Conservation (phyloP, 768 basidiomycete genomes). For the Lactarius hatsudake region DNA sequence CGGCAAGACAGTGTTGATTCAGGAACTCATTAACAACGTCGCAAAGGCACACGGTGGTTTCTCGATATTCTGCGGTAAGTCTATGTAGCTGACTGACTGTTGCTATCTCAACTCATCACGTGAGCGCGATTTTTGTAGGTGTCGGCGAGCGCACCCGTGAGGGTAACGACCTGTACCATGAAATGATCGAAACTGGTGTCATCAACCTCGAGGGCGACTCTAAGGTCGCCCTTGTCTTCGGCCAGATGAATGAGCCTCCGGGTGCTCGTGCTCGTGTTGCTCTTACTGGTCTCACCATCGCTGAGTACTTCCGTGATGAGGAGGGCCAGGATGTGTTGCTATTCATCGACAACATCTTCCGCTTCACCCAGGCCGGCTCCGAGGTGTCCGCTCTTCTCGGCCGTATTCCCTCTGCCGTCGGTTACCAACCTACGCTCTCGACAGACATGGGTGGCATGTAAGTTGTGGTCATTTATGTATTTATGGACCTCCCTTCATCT, state of each 20-base stretch:
- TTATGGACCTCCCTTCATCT: slow-evolving; percentile 19
- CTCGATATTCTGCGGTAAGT: slow-evolving; percentile 93
- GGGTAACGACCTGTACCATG: slow-evolving; percentile 99
- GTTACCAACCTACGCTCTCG: slow-evolving; percentile 99
- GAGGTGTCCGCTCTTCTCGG: slow-evolving; percentile 99
- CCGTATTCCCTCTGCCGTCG: slow-evolving; percentile 99
- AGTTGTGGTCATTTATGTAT: slow-evolving; percentile 33
- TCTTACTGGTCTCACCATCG: slow-evolving; percentile 97
- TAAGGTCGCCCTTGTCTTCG: slow-evolving; percentile 99
- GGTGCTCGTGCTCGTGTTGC: slow-evolving; percentile 99
- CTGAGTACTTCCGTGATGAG: slow-evolving; percentile 99
- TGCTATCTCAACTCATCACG: slow-evolving; percentile 1
- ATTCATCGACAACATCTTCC: slow-evolving; percentile 99
- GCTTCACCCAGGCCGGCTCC: slow-evolving; percentile 99
- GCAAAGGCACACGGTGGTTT: slow-evolving; percentile 99
- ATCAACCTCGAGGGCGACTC: slow-evolving; percentile 99
- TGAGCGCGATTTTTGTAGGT: slow-evolving; percentile 48
- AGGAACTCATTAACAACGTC: slow-evolving; percentile 99
- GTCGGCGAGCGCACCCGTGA: slow-evolving; percentile 99
- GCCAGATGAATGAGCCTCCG: slow-evolving; percentile 99
- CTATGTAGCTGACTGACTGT: slow-evolving; percentile 17
- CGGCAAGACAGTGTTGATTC: slow-evolving; percentile 99
- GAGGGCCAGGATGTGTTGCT: slow-evolving; percentile 99
- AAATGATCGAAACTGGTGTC: slow-evolving; percentile 99
- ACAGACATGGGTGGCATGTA: slow-evolving; percentile 99